Evolutionary conservation across 164 flowering plant species (phyloP), one percentile per base, ranked within the genome.

Genomic region (Warburgia ugandensis): DNA sequence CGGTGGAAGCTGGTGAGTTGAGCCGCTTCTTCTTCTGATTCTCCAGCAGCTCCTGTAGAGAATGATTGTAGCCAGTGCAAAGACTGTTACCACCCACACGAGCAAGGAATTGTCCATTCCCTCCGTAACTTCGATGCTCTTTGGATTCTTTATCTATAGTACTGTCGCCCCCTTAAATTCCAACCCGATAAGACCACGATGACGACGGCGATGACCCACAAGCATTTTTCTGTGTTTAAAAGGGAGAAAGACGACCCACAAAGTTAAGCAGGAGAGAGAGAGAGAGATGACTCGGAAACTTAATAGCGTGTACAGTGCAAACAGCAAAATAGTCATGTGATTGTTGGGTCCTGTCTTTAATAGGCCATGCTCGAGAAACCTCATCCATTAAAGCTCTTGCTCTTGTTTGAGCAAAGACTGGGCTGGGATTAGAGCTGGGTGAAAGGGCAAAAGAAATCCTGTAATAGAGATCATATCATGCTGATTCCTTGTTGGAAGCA

Each of bases 1-100:
- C 31, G 55, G 47, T 38, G 95, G 96, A 59, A 84, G 79, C 30
- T 19, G 28, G 20, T 10, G 4, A 23, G 9, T 6, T 4, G 40
- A 48, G 20, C 35, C 32, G 17, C 62, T 43, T 3, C 27, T 7
- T 36, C 45, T 39, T 45, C 58, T 25, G 56, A 49, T 51, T 36
- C 29, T 51, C 10, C 41, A 53, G 59, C 56, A 58, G 49, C 55
- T 53, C 39, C 58, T 54, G 69, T 49, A 43, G 48, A 75, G 62
- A 44, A 68, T 21, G 41, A 66, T 49, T 23, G 43, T 31, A 40
- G 56, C 52, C 62, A 60, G 52, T 10, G 65, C 31, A 50, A 66
- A 31, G 43, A 54, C 39, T 50, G 59, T 51, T 47, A 50, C 29
- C 30, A 29, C 47, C 7, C 56, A 31, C 46, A 64, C 48, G 64